These are phyloP conservation scores for Malania oleifera DNA, from an alignment of 164 flowering plant species.

Conservation along the genomic window DNA sequence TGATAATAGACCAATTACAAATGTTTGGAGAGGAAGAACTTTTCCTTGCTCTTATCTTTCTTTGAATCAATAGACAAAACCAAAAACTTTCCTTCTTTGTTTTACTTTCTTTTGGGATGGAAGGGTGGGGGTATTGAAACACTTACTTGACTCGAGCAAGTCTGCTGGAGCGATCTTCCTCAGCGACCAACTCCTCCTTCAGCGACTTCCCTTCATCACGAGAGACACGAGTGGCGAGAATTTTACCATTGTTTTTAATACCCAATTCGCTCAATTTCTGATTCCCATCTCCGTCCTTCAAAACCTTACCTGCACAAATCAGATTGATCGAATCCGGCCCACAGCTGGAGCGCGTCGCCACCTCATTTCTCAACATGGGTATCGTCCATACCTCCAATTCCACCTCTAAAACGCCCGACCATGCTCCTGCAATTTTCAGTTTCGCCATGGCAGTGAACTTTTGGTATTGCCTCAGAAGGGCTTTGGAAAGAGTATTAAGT, in stretches of 20 bases:
- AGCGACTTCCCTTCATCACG: constrained; percentile 42
- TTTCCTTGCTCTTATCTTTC: too few relatives aligned
- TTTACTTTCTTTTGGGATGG: too few relatives aligned
- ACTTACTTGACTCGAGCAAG: constrained; percentile 66
- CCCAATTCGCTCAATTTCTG: constrained; percentile 57
- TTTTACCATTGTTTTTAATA: constrained; percentile 60
- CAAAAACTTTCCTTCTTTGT: too few relatives aligned
- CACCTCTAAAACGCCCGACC: constrained; percentile 70
- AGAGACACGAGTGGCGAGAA: constrained; percentile 43
- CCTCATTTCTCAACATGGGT: constrained; percentile 51
- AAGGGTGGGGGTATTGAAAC: too few relatives aligned
- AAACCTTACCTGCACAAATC: constrained; percentile 58
- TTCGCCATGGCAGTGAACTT: constrained; percentile 31
- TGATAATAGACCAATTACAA: too few relatives aligned
- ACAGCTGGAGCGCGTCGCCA: constrained; percentile 53
- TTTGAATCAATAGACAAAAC: too few relatives aligned
- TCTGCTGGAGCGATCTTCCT: constrained; percentile 60
- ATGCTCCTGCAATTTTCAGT: constrained; percentile 73
- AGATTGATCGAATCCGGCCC: constrained; percentile 51
- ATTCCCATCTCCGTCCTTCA: constrained; percentile 53
- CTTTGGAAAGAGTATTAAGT: too few relatives aligned
- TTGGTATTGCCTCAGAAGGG: too few relatives aligned
- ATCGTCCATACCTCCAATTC: constrained; percentile 69
- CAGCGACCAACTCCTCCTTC: constrained; percentile 46
- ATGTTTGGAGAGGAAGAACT: too few relatives aligned